These are phyloP conservation scores for Gracilaria vermiculophylla DNA, from an alignment of 23 red algal species.

Conservation along the genomic window DNA sequence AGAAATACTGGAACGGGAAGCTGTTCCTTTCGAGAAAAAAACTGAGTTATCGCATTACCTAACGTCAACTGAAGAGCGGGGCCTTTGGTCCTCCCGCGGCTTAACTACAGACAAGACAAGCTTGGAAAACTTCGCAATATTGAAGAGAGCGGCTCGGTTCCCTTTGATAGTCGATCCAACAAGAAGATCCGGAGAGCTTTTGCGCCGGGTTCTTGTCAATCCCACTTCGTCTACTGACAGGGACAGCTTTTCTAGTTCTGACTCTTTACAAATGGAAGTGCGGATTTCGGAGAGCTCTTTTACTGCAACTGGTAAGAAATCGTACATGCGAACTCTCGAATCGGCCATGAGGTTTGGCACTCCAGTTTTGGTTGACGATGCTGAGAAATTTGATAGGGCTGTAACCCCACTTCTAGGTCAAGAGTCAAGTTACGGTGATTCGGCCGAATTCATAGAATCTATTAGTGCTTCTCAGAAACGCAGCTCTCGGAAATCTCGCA, in stretches of 20 bases:
- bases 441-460: slow-evolving; percentile 6
- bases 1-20: slow-evolving; percentile 15
- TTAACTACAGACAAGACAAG: slow-evolving; percentile 26
- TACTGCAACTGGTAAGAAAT: slow-evolving; percentile 44
- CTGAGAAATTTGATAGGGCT: slow-evolving; percentile 65
- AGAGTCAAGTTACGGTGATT: slow-evolving; percentile 40
- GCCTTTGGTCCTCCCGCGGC: slow-evolving; percentile 26
- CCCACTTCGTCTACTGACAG: background rate
- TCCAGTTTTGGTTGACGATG: slow-evolving; percentile 52
- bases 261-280: background rate
- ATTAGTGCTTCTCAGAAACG: background rate
- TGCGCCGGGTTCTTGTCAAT: slow-evolving; percentile 19
- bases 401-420: slow-evolving; percentile 66
- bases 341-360: slow-evolving; percentile 77
- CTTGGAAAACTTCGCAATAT: slow-evolving; percentile 50
- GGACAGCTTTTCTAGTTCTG: background rate
- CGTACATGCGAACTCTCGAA: slow-evolving; percentile 67
- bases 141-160: slow-evolving; percentile 66
- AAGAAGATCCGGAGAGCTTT: background rate
- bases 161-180: slow-evolving; percentile 60
- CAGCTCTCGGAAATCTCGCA: background rate
- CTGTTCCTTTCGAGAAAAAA: slow-evolving; percentile 21
- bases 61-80: slow-evolving; percentile 50
- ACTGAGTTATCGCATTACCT: slow-evolving; percentile 22
- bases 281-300: slow-evolving; percentile 31